Base-by-base conservation (phyloP, 2,329 filamentous ascomycete species). In the Monascus ruber region DNA sequence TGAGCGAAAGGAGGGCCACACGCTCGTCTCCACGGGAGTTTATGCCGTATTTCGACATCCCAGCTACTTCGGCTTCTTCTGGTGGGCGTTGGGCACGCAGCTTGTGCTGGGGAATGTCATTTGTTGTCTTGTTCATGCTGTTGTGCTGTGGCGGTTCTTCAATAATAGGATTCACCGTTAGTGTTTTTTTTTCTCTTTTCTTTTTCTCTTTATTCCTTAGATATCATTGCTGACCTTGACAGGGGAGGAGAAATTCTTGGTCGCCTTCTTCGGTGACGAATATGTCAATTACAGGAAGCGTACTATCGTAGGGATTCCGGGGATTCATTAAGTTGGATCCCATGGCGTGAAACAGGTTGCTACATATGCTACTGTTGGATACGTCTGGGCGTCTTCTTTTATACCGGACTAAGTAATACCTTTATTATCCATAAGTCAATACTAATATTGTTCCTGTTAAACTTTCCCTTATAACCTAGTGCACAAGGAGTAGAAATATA, bases 1-100 rank as follows among this genome's bases (percentile, higher is more conserved):
- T 34, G 63, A 75, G 46, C 76, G 70, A 45, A 82, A 79, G 53
- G 73, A 78, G 4, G 77, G 76, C 1, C 91, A 98, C 60, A 70
- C 71, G 35, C 73, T 98, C n/a, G 84, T 98, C 2, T 94, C 83
- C 0, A 70, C 69, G 26, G 91, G 91, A 1, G 67, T 96, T 28
- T 98, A 96, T 60, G 67, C 69, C 5, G 60, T 74, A 34, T 67
- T 93, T 38, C 71, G 91, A 24, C 91, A 98, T 62, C 91, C 91
- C 8, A 83, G 83, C 42, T 98, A 98, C 64, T 95, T 96, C 67
- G 91, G 89, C 3, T 98, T 95, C 68, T 98, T 94, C 64, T 96
- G 87, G 79, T 98, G 89, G 89, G 86, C 85, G 0, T 56, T 96
- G n/a, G 91, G 91, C 4, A 94, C 88, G 8, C 91, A 98, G 69